Conservation (phyloP, 2,329 filamentous ascomycete genomes). For the Alternaria angustiovoidea region DNA sequence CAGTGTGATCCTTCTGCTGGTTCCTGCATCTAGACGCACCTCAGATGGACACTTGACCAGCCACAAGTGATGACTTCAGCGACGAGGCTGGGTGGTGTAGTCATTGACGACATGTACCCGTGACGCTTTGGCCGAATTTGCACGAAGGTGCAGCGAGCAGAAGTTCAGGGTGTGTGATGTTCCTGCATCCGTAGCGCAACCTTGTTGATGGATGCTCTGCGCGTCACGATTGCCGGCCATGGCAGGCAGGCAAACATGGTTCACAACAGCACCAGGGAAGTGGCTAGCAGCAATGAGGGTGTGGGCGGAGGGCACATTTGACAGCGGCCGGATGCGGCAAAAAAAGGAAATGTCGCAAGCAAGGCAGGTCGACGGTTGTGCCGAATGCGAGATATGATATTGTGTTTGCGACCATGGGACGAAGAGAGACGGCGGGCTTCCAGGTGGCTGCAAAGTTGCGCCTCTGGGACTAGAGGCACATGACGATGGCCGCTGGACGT, state of each 20-base stretch:
- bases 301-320: background rate
- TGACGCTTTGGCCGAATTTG: constrained; percentile 23
- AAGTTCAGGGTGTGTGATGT: constrained; percentile 18
- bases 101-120: constrained; percentile 23
- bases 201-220: constrained; percentile 2
- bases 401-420: constrained; percentile 9
- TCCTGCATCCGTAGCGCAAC: constrained; percentile 16
- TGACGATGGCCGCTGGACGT: constrained; percentile 8
- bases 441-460: background rate
- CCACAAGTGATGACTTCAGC: constrained; percentile 32
- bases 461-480: constrained; percentile 3
- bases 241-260: background rate
- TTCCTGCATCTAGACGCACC: constrained; percentile 48
- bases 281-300: background rate
- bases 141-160: constrained; percentile 13
- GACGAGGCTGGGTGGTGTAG: constrained; percentile 25
- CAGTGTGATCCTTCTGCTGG: constrained; percentile 45
- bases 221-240: constrained; percentile 4
- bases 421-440: constrained; percentile 5
- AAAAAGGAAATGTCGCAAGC: background rate
- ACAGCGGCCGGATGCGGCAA: constrained; percentile 13
- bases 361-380: background rate
- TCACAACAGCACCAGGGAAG: constrained; percentile 1
- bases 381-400: background rate
- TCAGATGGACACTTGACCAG: constrained; percentile 33